Percentiles rank a stretch among this genome's conserved stretches.
Evolutionary conservation across 2,329 filamentous ascomycete species (phyloP).

Genomic region (Ceratocystis cubensis): DNA sequence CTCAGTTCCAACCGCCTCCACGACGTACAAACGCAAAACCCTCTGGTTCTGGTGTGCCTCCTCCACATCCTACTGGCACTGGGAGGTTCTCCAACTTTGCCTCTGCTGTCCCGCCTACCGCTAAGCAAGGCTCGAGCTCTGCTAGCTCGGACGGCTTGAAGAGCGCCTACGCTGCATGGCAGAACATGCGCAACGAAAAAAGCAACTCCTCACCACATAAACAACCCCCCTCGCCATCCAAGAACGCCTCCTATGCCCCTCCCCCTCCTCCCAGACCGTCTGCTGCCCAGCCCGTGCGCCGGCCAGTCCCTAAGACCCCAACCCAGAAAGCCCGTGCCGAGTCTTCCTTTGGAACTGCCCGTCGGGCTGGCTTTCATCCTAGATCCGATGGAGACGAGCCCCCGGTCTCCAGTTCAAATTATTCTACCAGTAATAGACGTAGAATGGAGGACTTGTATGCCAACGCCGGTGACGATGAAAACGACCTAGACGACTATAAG

Average conservation of each 20-base stretch:
- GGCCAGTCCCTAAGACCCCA: constrained; percentile 38
- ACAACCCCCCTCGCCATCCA: constrained; percentile 20
- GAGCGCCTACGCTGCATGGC: constrained; percentile 33
- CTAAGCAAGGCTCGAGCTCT: constrained; percentile 30
- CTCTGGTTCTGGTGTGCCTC: neutral
- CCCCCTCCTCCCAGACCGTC: constrained; percentile 27
- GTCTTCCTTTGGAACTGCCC: constrained; percentile 38
- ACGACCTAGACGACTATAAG: constrained; percentile 10
- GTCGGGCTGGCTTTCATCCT: constrained; percentile 38
- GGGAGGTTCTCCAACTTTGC: constrained; percentile 29
- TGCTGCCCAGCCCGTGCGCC: constrained; percentile 27
- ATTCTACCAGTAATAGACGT: constrained; percentile 31
- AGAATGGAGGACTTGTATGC: constrained; percentile 14
- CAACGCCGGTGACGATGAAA: neutral
- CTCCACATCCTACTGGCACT: constrained; percentile 20
- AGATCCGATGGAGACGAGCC: constrained; percentile 43
- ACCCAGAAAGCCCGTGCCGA: constrained; percentile 42
- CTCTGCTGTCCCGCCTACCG: constrained; percentile 33
- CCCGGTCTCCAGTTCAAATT: constrained; percentile 38
- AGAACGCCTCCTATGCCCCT: constrained; percentile 25
- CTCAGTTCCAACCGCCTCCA: constrained; percentile 41
- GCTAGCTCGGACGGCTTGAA: constrained; percentile 31
- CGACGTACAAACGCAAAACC: constrained; percentile 28
- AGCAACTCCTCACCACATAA: constrained; percentile 17
- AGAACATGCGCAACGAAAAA: constrained; percentile 30